These are phyloP conservation scores for Epithemia pelagica DNA, from an alignment of 108 stramenopile genomes.

Conservation along the genomic window DNA sequence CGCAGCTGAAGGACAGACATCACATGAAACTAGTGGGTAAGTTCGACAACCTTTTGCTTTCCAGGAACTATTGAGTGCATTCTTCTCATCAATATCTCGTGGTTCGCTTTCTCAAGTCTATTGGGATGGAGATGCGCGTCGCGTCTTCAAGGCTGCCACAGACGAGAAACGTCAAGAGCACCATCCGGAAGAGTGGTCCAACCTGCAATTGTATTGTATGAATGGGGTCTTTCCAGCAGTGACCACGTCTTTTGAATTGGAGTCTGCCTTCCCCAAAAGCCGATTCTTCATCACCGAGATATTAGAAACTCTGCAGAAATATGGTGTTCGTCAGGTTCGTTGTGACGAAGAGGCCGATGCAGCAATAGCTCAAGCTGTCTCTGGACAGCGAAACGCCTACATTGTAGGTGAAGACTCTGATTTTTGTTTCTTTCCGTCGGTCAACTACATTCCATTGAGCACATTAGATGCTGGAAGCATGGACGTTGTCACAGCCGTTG, in stretches of 20 bases:
- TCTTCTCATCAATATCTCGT: too few relatives aligned
- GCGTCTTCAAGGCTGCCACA: slow-evolving; percentile 21
- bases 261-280: slow-evolving; percentile 26
- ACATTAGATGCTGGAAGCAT: slow-evolving; percentile 6
- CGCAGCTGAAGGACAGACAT: slow-evolving; percentile 15
- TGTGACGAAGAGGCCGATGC: slow-evolving; percentile 48
- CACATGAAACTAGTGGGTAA: slow-evolving; percentile 16
- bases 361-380: slow-evolving; percentile 25
- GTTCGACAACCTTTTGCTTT: too few relatives aligned
- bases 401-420: slow-evolving; percentile 43
- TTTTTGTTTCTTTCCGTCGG: slow-evolving; percentile 41
- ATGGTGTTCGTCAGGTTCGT: slow-evolving; percentile 13
- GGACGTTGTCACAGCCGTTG: slow-evolving; percentile 1
- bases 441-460: slow-evolving; percentile 29
- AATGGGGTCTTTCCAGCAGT: slow-evolving; percentile 25
- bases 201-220: slow-evolving; percentile 28
- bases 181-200: slow-evolving; percentile 26
- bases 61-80: too few relatives aligned
- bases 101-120: slow-evolving; percentile 12
- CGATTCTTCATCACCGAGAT: slow-evolving; percentile 29
- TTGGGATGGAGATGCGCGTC: slow-evolving; percentile 35
- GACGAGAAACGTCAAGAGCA: slow-evolving; percentile 8
- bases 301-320: not conserved
- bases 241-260: slow-evolving; percentile 7
- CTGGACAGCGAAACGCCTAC: not conserved